These are phyloP conservation scores for Xylaria curta DNA, from an alignment of 495 filamentous ascomycete species.

Conservation along the genomic window DNA sequence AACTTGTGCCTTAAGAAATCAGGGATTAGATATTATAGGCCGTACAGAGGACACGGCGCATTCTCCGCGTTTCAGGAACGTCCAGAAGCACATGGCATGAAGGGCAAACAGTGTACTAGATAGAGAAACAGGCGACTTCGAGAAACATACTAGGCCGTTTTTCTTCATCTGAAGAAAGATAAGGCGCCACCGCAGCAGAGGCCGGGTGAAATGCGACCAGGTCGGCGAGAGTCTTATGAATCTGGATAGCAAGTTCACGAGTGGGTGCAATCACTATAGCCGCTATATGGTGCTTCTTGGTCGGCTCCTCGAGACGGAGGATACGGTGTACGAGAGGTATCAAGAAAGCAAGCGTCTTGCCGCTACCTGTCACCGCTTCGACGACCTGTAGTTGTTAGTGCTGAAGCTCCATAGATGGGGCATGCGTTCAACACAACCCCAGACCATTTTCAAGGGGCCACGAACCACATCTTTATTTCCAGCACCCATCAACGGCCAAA, in stretches of 20 bases:
- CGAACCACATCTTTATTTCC: constrained; percentile 87
- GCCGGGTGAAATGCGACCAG: constrained; percentile 82
- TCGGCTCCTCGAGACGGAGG: constrained; percentile 70
- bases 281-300: constrained; percentile 86
- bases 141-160: constrained; percentile 48
- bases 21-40: background rate
- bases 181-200: constrained; percentile 67
- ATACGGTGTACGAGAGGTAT: constrained; percentile 89
- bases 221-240: constrained; percentile 78
- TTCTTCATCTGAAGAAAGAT: constrained; percentile 53
- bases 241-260: constrained; percentile 89
- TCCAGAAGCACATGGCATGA: background rate
- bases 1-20: constrained; percentile 41
- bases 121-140: background rate
- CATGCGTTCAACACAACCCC: background rate
- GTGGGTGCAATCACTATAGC: constrained; percentile 93
- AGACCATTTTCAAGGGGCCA: constrained; percentile 2
- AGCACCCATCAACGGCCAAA: constrained; percentile 80
- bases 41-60: background rate
- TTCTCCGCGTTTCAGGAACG: background rate
- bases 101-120: background rate
- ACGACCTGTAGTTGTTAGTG: constrained; percentile 13
- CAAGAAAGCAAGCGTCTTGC: constrained; percentile 91
- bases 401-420: background rate
- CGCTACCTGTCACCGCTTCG: constrained; percentile 89